Evolutionary conservation across 495 filamentous ascomycete genomes (phyloP).

Genomic region (Daldinia decipiens): DNA sequence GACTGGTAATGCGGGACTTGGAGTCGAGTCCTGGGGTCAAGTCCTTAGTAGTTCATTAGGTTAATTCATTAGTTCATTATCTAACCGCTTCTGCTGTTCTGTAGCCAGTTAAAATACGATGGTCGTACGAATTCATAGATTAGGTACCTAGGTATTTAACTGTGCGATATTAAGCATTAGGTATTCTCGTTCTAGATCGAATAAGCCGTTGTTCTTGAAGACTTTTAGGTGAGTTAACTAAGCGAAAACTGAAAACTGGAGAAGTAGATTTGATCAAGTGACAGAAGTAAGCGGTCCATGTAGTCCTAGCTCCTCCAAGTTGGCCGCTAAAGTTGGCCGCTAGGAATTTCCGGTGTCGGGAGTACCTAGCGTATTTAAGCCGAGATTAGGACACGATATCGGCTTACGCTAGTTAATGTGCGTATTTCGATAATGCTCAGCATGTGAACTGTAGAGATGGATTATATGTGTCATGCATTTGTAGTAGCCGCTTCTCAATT

Average conservation of each 20-base stretch:
- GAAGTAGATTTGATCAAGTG: constrained; percentile 23
- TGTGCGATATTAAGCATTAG: not conserved
- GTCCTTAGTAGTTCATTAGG: not conserved
- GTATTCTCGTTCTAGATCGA: not conserved
- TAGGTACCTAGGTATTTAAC: no score
- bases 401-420: constrained; percentile 32
- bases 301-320: constrained; percentile 1
- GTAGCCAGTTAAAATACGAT: not conserved
- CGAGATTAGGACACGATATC: constrained; percentile 30
- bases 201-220: not conserved
- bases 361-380: constrained; percentile 34
- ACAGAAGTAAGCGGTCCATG: constrained; percentile 21
- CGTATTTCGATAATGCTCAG: constrained; percentile 25
- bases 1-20: not conserved
- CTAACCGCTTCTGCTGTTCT: not conserved
- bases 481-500: constrained; percentile 17
- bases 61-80: not conserved
- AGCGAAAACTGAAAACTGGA: not conserved
- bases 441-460: constrained; percentile 22
- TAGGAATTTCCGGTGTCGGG: constrained; percentile 44
- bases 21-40: not conserved
- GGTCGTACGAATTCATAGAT: not conserved
- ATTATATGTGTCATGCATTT: constrained; percentile 46
- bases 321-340: not conserved
- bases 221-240: not conserved